Evolutionary conservation across 1,284 basidiomycete species (phyloP), one percentile per base, ranked within the genome.

Genomic region (Pyrrhoderma noxium): DNA sequence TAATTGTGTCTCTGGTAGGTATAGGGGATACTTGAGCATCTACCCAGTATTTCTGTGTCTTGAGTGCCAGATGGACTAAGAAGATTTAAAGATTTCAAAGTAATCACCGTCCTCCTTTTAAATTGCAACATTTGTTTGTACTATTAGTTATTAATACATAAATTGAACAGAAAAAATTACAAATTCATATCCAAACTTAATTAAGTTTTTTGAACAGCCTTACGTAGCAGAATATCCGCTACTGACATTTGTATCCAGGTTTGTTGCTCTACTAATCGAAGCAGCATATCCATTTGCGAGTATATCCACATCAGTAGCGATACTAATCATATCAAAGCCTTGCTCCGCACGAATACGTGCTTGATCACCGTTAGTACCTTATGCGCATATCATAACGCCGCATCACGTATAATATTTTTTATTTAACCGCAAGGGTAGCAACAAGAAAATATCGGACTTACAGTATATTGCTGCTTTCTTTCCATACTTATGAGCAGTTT

Each of bases 321-420:
- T 61, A 49, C 63, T 64, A 50, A 64, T 63, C 64, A 66, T 66
- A 38, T 65, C 58, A 50, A 66, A 66, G 11, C 65, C 65, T 45
- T 66, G 62, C 4, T 56, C 57, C 27, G 65, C 64, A 9, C 65
- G 60, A 35, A 55, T 58, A 38, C 61, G 58, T 16, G 65, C 61
- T 47, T 65, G 65, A 27, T 64, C 64, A 3, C 63, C 65, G 3
- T 57, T 63, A 23, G 64, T 51, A 50, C 64, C 64, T 65, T 35
- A 27, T 31, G 8, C 14, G 34, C 22, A 23, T n/a, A 19, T 8
- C 37, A 11, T 11, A 31, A 31, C 27, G 27, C 31, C 39, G 23
- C 13, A 23, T 9, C 36, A 45, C 22, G 51, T 36, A 35, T n/a
- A 23, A 4, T 22, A 27, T 48, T 18, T 36, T 5, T 11, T 35